Evolutionary conservation across 495 filamentous ascomycete species (phyloP), one percentile per base, ranked within the genome.

Genomic region (Cercophora sp.): DNA sequence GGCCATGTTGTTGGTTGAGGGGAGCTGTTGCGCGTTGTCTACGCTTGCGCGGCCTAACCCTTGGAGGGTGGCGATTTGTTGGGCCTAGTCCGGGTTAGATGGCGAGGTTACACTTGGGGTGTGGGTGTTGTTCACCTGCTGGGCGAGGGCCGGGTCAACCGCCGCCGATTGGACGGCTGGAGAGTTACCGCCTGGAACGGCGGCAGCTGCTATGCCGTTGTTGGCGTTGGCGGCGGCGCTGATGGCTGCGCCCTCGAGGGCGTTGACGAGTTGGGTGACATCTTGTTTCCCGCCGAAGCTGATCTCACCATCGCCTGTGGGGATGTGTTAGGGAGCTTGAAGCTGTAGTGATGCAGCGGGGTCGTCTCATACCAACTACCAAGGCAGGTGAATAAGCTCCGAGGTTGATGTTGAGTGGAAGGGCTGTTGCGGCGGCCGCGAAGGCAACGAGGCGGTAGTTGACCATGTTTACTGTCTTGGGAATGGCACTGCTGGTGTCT

Each of bases 271-370:
- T 41, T 65, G 67, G 29, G 75, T 70, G 8, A 80, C 78, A 60
- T 73, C 69, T 67, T 79, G 73, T 41, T 70, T 70, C 34, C 74
- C 72, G 51, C 77, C 77, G 55, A 81, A 79, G 54, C 77, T 80
- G 56, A 81, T 81, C 67, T 82, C 79, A 70, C 78, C 79, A 74
- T 81, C 78, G 80, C 79, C 79, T 76, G 76, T 76, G 63, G 74
- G 65, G 50, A 42, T 57, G 4, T 44, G 58, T 67, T 35, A 65
- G 54, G 13, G 13, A 29, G 54, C 8, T 11, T 52, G 31, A 23
- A 4, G 10, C 23, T 16, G 0, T 11, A 16, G 1, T n/a, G 31
- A n/a, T 22, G 15, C 13, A 13, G 31, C 1, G 22, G 8, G 25
- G 16, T 23, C n/a, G n/a, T n/a, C n/a, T 26, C 60, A 25, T 59